phyloP scores from a whole-genome alignment of 805 yeast species.

The Lachancea dasiensis region DNA sequence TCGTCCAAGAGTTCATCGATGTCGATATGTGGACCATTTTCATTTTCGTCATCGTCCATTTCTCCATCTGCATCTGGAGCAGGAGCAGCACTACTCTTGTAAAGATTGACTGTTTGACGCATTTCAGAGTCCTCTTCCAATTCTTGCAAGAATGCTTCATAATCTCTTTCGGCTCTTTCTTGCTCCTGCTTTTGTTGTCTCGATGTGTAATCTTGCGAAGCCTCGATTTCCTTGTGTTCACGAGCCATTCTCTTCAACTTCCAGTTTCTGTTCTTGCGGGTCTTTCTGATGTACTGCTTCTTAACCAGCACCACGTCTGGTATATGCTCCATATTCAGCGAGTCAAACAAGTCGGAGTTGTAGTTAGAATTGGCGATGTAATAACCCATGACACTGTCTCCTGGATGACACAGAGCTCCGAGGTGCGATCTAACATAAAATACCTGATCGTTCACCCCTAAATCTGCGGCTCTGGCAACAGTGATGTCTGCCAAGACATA shows the following conservation, averaged over 20 bases:
- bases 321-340: conserved; percentile 48
- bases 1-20: conserved; percentile 93
- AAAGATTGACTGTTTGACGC: conserved; percentile 83
- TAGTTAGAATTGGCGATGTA: conserved; percentile 79
- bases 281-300: conserved; percentile 80
- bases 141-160: conserved; percentile 92
- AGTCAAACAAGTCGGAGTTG: conserved; percentile 83
- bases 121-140: conserved; percentile 95
- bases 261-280: conserved; percentile 75
- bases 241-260: conserved; percentile 95
- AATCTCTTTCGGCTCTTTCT: conserved; percentile 90
- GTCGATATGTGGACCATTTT: conserved; percentile 81
- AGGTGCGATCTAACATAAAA: conserved; percentile 85
- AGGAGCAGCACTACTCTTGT: conserved; percentile 49
- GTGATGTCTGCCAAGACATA: conserved; percentile 84
- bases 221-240: conserved; percentile 86
- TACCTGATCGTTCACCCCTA: conserved; percentile 80
- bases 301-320: conserved; percentile 87
- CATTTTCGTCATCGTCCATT: conserved; percentile 57
- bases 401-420: conserved; percentile 93
- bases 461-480: conserved; percentile 80
- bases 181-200: conserved; percentile 82
- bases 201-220: conserved; percentile 50
- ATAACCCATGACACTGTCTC: conserved; percentile 92
- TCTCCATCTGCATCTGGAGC: conserved; percentile 30